phyloP scores from a whole-genome alignment of 768 basidiomycete species.

The Amanita rimosa region DNA sequence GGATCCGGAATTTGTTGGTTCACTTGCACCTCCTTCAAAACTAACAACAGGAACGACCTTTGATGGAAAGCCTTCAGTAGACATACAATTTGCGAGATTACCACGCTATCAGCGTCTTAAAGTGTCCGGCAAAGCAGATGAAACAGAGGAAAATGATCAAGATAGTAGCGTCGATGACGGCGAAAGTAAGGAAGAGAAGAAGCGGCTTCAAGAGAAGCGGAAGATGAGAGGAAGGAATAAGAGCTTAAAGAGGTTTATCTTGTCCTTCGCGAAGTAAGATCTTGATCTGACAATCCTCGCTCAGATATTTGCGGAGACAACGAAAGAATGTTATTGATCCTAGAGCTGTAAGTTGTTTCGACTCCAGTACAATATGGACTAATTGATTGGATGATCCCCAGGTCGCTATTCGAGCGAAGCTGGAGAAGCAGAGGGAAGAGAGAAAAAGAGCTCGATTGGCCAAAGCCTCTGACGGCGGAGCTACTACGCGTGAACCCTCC shows the following conservation, averaged over 20 bases:
- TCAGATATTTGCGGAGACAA: constrained; percentile 67
- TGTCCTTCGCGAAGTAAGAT: not conserved
- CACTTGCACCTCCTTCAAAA: constrained; percentile 49
- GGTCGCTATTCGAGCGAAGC: constrained; percentile 58
- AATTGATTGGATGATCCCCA: constrained; percentile 11
- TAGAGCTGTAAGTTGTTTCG: constrained; percentile 36
- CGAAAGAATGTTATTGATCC: constrained; percentile 94
- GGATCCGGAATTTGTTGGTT: constrained; percentile 67
- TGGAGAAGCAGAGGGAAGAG: constrained; percentile 47
- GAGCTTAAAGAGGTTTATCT: constrained; percentile 53
- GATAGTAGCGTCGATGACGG: constrained; percentile 29
- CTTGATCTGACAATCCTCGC: not conserved
- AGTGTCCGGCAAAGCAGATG: constrained; percentile 65
- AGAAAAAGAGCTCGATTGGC: not conserved
- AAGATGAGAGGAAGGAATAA: constrained; percentile 85
- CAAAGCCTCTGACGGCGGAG: not conserved
- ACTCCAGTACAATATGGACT: not conserved
- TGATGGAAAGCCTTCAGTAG: constrained; percentile 26
- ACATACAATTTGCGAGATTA: constrained; percentile 58
- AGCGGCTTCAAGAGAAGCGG: constrained; percentile 47
- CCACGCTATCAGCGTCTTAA: constrained; percentile 70
- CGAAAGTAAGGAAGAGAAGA: constrained; percentile 18
- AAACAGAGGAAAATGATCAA: constrained; percentile 38
- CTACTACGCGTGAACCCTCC: not conserved
- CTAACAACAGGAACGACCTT: constrained; percentile 36